Conservation (phyloP, 2,329 filamentous ascomycete genomes). For the Celoporthe dispersa region DNA sequence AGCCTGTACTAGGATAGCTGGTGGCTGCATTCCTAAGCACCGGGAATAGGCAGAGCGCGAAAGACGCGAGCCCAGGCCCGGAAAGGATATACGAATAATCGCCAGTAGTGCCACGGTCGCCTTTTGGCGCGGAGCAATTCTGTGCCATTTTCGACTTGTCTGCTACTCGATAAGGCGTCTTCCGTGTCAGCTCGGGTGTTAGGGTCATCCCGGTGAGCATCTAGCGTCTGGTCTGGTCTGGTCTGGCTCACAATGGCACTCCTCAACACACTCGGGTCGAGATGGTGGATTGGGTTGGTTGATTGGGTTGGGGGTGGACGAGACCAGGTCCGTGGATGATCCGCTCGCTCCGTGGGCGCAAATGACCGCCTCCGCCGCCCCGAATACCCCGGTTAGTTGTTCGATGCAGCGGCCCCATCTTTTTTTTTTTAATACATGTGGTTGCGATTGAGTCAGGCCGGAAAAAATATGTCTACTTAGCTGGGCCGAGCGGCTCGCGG, state of each 20-base stretch:
- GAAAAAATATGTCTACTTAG: not conserved
- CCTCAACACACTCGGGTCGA: not conserved
- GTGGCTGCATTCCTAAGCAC: conserved; percentile 3
- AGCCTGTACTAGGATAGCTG: not conserved
- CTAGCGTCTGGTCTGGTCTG: not conserved
- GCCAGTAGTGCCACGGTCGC: not conserved
- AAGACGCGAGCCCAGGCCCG: conserved; percentile 2
- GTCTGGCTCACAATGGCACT: too few relatives aligned
- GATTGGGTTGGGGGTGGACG: not conserved
- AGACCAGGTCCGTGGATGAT: not conserved
- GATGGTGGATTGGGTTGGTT: not conserved
- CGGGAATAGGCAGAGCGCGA: conserved; percentile 5
- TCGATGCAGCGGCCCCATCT: not conserved
- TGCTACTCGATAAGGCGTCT: not conserved
- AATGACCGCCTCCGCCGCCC: not conserved
- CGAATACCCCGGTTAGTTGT: not conserved
- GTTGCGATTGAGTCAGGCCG: not conserved
- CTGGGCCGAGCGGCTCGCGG: not conserved
- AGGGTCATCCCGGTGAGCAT: not conserved
- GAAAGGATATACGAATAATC: not conserved
- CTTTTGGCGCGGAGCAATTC: not conserved
- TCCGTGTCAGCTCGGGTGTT: not conserved
- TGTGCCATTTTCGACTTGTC: not conserved
- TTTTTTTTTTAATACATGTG: not conserved
- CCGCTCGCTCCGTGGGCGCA: not conserved